A percentile compares a stretch with the other conserved stretches of the same genome.
These are phyloP conservation scores for Lactarius deliciosus DNA, from an alignment of 768 basidiomycete genomes.

Conservation along the genomic window DNA sequence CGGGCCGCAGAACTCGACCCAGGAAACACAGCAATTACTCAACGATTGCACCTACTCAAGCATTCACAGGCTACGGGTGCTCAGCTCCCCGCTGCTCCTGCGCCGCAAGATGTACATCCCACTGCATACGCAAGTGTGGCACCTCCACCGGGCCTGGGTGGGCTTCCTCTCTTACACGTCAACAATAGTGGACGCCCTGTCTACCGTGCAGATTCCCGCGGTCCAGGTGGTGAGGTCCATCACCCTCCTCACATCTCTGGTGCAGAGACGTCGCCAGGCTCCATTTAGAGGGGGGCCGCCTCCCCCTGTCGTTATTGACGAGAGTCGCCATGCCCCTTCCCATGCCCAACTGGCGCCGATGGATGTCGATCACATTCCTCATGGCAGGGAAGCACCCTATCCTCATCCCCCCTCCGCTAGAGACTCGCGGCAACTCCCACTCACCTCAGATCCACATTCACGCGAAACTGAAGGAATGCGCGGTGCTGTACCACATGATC, in stretches of 20 bases:
- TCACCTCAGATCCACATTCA: conserved; percentile 60
- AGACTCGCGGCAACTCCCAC: conserved; percentile 57
- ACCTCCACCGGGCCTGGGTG: conserved; percentile 59
- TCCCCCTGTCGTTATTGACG: conserved; percentile 78
- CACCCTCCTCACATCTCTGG: conserved; percentile 56
- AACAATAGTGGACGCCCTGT: conserved; percentile 42
- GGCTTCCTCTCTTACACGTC: conserved; percentile 65
- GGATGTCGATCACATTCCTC: conserved; percentile 45
- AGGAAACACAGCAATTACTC: conserved; percentile 74
- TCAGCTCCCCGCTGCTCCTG: conserved; percentile 81
- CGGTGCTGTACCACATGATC: conserved; percentile 52
- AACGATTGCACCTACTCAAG: conserved; percentile 74
- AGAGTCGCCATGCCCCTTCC: conserved; percentile 60
- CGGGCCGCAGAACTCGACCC: conserved; percentile 95
- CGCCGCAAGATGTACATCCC: conserved; percentile 94
- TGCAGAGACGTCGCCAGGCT: conserved; percentile 57
- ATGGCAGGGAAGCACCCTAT: conserved; percentile 54
- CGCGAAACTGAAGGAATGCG: conserved; percentile 53
- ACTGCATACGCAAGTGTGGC: conserved; percentile 87
- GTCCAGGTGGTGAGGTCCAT: conserved; percentile 47
- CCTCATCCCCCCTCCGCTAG: conserved; percentile 40
- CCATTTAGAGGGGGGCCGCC: conserved; percentile 85
- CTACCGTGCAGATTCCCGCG: conserved; percentile 68
- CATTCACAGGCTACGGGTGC: conserved; percentile 75
- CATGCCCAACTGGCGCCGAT: conserved; percentile 79